These are phyloP conservation scores for Fusarium succisae DNA, from an alignment of 2,329 filamentous ascomycete genomes.

Conservation along the genomic window DNA sequence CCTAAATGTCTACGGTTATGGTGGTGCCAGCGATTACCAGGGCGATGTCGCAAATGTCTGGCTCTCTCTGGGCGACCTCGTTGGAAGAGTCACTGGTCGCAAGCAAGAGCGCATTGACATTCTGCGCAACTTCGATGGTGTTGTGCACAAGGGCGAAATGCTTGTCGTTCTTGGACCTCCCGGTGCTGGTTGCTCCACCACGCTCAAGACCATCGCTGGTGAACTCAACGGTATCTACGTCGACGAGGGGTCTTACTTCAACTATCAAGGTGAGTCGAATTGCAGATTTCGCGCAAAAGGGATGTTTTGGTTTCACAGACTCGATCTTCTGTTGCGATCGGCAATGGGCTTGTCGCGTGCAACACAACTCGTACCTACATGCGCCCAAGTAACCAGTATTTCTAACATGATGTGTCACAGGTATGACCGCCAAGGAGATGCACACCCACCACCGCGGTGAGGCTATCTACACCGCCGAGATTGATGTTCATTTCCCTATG, in stretches of 20 bases:
- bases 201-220: slow-evolving; percentile 84
- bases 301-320: slow-evolving; percentile 1
- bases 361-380: slow-evolving; percentile 4
- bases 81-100: slow-evolving; percentile 60
- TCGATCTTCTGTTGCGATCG: slow-evolving; percentile 1
- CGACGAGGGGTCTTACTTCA: slow-evolving; percentile 76
- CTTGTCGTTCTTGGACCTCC: slow-evolving; percentile 78
- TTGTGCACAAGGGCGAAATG: slow-evolving; percentile 78
- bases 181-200: slow-evolving; percentile 80
- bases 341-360: slow-evolving; percentile 12
- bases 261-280: slow-evolving; percentile 74
- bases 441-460: slow-evolving; percentile 81
- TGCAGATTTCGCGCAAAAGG: background rate
- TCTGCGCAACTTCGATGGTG: slow-evolving; percentile 71
- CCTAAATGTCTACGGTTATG: slow-evolving; percentile 74
- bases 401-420: slow-evolving; percentile 46
- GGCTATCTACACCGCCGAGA: slow-evolving; percentile 86
- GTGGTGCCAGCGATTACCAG: slow-evolving; percentile 75
- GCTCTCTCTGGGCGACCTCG: slow-evolving; percentile 57
- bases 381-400: background rate
- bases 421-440: slow-evolving; percentile 77
- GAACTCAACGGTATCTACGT: slow-evolving; percentile 84
- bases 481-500: slow-evolving; percentile 83
- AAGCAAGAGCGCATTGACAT: slow-evolving; percentile 72
- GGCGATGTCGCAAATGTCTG: slow-evolving; percentile 72